Percentiles rank a stretch among this genome's conserved stretches.
Conservation (phyloP, 768 basidiomycete species). For the Russula ochroleuca region DNA sequence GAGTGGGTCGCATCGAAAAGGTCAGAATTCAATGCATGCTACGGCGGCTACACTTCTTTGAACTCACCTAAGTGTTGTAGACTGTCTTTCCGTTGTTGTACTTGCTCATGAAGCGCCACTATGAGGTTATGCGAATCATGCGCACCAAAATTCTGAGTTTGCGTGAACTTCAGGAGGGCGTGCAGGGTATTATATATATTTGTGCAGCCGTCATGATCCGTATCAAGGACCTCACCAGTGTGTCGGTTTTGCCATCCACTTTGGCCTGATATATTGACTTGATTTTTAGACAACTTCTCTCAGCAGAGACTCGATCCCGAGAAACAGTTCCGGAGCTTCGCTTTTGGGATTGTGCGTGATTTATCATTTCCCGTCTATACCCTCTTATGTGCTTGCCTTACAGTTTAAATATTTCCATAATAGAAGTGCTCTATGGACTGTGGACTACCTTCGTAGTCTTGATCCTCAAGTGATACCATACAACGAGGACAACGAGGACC, state of each 20-base stretch:
- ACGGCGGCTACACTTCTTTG: too few species aligned
- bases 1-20: constrained; percentile 32
- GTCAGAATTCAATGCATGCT: constrained; percentile 22
- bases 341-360: constrained; percentile 25
- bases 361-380: neutral
- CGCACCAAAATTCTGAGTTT: neutral
- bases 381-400: neutral
- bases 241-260: neutral
- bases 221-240: constrained; percentile 5
- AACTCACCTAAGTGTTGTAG: constrained; percentile 1
- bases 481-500: constrained; percentile 13
- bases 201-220: neutral
- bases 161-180: constrained; percentile 5
- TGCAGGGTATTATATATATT: neutral
- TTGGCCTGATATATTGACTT: neutral
- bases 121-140: constrained; percentile 24
- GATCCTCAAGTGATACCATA: constrained; percentile 5
- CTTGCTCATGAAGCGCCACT: constrained; percentile 25
- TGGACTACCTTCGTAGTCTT: constrained; percentile 7
- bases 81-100: constrained; percentile 21
- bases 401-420: constrained; percentile 13
- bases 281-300: constrained; percentile 23
- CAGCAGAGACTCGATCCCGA: constrained; percentile 27
- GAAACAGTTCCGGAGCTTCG: constrained; percentile 27
- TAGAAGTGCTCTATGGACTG: neutral